Conservation (phyloP, 345 rosid species). For the Rhodamnia rubescens region DNA sequence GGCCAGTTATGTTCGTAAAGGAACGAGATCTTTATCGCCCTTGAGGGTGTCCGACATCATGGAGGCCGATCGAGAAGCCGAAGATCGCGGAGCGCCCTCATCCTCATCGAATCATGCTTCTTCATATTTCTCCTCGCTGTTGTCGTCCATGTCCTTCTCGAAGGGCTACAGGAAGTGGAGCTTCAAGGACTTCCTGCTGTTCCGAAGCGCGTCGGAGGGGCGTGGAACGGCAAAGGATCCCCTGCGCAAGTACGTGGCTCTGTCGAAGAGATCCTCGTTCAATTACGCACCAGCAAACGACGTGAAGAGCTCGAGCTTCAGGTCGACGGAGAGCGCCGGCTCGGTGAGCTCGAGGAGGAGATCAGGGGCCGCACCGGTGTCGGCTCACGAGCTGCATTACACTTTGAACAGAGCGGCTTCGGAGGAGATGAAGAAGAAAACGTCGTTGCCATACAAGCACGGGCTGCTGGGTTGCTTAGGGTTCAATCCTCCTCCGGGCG, state of each 20-base stretch:
- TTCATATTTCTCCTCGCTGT: conserved; percentile 33
- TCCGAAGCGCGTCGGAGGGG: conserved; percentile 92
- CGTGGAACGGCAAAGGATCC: conserved; percentile 46
- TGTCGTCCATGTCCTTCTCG: conserved; percentile 59
- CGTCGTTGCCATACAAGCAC: conserved; percentile 83
- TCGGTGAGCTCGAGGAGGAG: conserved; percentile 36
- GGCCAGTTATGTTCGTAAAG: conserved; percentile 28
- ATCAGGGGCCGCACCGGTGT: conserved; percentile 27
- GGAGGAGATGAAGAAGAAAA: conserved; percentile 86
- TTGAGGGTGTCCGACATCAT: conserved; percentile 56
- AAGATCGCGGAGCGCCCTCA: not conserved
- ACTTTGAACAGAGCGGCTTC: conserved; percentile 73
- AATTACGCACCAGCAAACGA: conserved; percentile 19
- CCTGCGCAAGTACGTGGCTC: conserved; percentile 26
- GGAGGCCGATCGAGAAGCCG: conserved; percentile 22
- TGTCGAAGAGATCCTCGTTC: conserved; percentile 32
- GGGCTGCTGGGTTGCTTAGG: conserved; percentile 88
- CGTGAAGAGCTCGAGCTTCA: conserved; percentile 38
- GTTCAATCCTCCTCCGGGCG: conserved; percentile 38
- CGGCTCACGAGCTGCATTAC: conserved; percentile 86
- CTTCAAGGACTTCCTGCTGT: conserved; percentile 60
- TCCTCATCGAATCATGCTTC: conserved; percentile 10
- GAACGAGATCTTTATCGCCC: conserved; percentile 72
- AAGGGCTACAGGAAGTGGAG: conserved; percentile 66
- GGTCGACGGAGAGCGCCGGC: conserved; percentile 51